Conservation (phyloP, 352 stramenopile species). For the Globisporangium rhizosaccharum region DNA sequence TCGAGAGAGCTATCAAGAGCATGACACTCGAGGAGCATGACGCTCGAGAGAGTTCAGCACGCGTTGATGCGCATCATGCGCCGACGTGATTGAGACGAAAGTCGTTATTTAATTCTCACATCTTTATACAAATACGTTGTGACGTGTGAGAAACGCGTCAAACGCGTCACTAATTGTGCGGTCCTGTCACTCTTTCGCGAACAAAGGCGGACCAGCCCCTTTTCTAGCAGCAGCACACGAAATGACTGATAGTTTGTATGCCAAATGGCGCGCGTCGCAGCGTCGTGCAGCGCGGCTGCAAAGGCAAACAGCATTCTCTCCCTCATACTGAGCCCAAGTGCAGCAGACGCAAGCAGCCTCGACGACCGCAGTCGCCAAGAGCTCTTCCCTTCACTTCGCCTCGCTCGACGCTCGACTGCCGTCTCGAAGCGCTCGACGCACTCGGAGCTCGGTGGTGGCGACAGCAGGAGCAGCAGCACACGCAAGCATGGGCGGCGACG, state of each 20-base stretch:
- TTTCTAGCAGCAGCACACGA: background rate
- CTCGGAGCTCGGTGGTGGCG: background rate
- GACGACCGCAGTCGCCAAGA: background rate
- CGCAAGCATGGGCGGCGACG: conserved; percentile 8
- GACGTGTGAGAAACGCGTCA: background rate
- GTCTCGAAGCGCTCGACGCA: background rate
- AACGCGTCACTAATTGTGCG: background rate
- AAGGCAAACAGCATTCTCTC: background rate
- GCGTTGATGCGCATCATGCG: too few relatives aligned
- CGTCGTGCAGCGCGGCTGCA: background rate
- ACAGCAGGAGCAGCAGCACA: too few relatives aligned
- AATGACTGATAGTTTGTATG: background rate
- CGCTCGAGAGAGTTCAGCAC: too few relatives aligned
- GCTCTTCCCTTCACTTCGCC: background rate
- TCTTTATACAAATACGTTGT: background rate
- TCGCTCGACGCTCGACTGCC: background rate
- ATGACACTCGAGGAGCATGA: background rate
- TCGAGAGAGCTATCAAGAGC: too few relatives aligned
- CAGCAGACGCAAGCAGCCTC: background rate
- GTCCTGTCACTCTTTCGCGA: too few relatives aligned
- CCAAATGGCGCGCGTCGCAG: background rate
- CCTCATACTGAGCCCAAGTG: background rate
- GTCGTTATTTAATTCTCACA: background rate
- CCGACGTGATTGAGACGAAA: too few relatives aligned
- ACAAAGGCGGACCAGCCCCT: too few relatives aligned